These are phyloP conservation scores for Penstemon davidsonii DNA, from an alignment of 257 asterid species.

Conservation along the genomic window DNA sequence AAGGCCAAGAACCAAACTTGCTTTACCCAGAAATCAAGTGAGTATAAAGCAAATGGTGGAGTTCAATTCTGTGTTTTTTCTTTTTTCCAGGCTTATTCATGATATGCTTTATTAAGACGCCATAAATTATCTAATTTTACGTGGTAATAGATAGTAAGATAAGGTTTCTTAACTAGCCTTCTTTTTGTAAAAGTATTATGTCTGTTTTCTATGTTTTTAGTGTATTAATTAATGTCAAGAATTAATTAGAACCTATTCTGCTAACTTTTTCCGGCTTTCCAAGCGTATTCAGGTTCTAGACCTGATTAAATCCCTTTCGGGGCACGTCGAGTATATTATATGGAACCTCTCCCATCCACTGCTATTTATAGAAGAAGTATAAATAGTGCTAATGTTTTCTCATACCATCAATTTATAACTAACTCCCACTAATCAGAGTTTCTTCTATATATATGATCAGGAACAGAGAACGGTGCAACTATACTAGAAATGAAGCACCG, in stretches of 20 bases:
- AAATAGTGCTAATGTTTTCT: neutral
- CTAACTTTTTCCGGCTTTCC: no score
- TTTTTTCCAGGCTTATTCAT: constrained; percentile 2
- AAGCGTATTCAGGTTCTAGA: no score
- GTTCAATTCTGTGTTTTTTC: constrained; percentile 7
- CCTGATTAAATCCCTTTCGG: no score
- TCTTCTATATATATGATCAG: constrained; percentile 31
- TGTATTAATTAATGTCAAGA: no score
- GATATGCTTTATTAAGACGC: constrained; percentile 7
- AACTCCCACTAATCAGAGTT: neutral
- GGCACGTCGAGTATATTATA: no score
- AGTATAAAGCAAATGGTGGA: constrained; percentile 26
- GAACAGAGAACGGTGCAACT: constrained; percentile 61
- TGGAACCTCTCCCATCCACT: no score
- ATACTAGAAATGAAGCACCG: constrained; percentile 72
- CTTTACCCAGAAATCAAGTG: constrained; percentile 57
- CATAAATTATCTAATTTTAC: neutral
- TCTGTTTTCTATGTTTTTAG: no score
- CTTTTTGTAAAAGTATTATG: no score
- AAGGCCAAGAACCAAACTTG: constrained; percentile 26
- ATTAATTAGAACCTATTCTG: no score
- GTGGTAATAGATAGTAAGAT: no score
- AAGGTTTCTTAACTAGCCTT: no score
- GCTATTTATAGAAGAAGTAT: neutral
- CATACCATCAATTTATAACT: neutral